A percentile compares a stretch with the other conserved stretches of the same genome.
phyloP scores from a whole-genome alignment of 345 rosid species.

The Reutealis trisperma region DNA sequence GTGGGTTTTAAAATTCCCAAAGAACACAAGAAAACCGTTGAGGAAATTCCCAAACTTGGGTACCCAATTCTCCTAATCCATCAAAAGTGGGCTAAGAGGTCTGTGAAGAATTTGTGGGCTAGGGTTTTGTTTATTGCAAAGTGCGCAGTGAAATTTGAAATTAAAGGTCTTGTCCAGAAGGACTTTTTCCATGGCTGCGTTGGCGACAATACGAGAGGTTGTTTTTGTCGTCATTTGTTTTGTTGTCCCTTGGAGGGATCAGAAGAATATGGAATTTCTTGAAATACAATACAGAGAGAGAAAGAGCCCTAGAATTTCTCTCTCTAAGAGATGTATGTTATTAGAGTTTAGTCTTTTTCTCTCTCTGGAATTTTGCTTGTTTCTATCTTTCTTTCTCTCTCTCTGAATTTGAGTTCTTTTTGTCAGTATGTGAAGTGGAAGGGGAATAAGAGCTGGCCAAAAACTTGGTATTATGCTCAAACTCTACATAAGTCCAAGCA shows the following conservation, averaged over 20 bases:
- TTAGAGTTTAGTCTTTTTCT: neutral
- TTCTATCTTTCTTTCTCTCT: neutral
- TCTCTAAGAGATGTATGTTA: neutral
- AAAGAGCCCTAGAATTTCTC: slow-evolving; percentile 21
- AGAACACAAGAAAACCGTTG: slow-evolving; percentile 25
- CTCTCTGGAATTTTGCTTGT: neutral
- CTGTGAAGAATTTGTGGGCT: slow-evolving; percentile 4
- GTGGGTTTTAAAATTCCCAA: slow-evolving; percentile 30
- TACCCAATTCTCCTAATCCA: slow-evolving; percentile 20
- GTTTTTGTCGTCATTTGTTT: slow-evolving; percentile 58
- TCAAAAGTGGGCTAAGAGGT: slow-evolving; percentile 15
- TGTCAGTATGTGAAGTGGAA: slow-evolving; percentile 21
- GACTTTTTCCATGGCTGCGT: slow-evolving; percentile 44
- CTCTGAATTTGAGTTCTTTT: slow-evolving; percentile 2
- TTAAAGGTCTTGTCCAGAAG: slow-evolving; percentile 39
- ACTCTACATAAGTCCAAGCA: slow-evolving; percentile 37
- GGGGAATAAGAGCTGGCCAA: slow-evolving; percentile 60
- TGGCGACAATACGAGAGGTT: slow-evolving; percentile 49
- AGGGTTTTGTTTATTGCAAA: slow-evolving; percentile 40
- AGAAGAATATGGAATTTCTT: slow-evolving; percentile 71
- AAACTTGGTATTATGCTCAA: slow-evolving; percentile 36
- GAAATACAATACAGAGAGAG: slow-evolving; percentile 32
- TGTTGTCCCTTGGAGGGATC: slow-evolving; percentile 48
- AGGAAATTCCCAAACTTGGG: slow-evolving; percentile 27
- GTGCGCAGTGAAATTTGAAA: slow-evolving; percentile 24